Evolutionary conservation across 1,284 basidiomycete genomes (phyloP).

Genomic region (Golubevia pallescens): DNA sequence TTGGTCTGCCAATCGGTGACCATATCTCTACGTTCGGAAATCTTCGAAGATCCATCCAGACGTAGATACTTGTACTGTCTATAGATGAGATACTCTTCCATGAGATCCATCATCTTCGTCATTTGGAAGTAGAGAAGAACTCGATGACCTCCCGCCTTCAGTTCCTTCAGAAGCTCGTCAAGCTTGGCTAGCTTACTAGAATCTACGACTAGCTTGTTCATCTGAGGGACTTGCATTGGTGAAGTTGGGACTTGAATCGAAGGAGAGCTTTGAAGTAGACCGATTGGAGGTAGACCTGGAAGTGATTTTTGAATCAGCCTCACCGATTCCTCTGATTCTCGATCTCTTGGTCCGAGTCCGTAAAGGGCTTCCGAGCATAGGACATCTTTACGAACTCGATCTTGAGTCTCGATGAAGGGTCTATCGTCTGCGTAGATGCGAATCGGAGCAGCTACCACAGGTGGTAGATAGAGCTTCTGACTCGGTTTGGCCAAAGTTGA

Average conservation of each 20-base stretch:
- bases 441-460: slow-evolving; percentile 54
- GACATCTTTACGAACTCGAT: slow-evolving; percentile 26
- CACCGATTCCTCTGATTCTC: slow-evolving; percentile 37
- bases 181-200: slow-evolving; percentile 61
- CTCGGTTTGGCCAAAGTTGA: slow-evolving; percentile 41
- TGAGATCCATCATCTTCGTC: slow-evolving; percentile 64
- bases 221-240: slow-evolving; percentile 61
- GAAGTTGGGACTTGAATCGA: slow-evolving; percentile 51
- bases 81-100: slow-evolving; percentile 64
- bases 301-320: slow-evolving; percentile 33
- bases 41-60: slow-evolving; percentile 61
- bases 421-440: slow-evolving; percentile 44
- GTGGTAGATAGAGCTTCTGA: slow-evolving; percentile 35
- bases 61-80: slow-evolving; percentile 64
- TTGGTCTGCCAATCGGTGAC: slow-evolving; percentile 65
- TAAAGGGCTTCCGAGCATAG: slow-evolving; percentile 44
- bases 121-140: slow-evolving; percentile 65
- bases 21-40: slow-evolving; percentile 63
- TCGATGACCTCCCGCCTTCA: slow-evolving; percentile 61
- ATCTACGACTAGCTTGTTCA: slow-evolving; percentile 64
- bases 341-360: slow-evolving; percentile 37
- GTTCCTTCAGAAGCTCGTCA: slow-evolving; percentile 56
- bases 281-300: slow-evolving; percentile 49
- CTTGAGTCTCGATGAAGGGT: slow-evolving; percentile 43
- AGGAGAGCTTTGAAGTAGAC: slow-evolving; percentile 41